Evolutionary conservation across 805 yeast genomes (phyloP), one percentile per base, ranked within the genome.

Genomic region (Kodamaea laetipori): DNA sequence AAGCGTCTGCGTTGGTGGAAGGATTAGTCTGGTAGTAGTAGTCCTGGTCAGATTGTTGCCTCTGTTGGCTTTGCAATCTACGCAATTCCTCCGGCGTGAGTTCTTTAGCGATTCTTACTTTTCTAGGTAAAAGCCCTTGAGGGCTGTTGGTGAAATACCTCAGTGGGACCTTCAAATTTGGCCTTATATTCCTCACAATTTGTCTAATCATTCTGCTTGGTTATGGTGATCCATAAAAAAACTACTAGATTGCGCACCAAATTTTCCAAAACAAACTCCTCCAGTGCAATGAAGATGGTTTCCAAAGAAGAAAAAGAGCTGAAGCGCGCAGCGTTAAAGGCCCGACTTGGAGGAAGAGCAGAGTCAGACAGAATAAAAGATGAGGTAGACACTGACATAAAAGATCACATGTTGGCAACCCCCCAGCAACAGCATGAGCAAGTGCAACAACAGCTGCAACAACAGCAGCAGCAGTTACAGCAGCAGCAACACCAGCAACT

Each of bases 21-120:
- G 71, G 70, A 11, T 58, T 39, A 11, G 56, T 53, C 10, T 56
- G 58, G 51, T 61, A 63, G 47, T 62, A 60, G 45, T 58, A 56
- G 38, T 46, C 48, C 39, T 47, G 51, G n/a, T 33, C 30, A 30
- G 52, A 48, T 31, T 47, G 51, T 23, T 43, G 46, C 25, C 33
- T 28, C 39, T 50, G 46, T 13, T 26, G 38, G 18, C 19, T 19
- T 26, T 40, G 37, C 12, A 39, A 32, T 15, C 25, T 32, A 13
- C 34, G 32, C 33, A 40, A 26, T 19, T 40, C 43, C 25, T 35
- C 36, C 18, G 35, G 34, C 4, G 25, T 35, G 18, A 69, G 60
- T 46, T 69, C 74, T 37, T 48, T 56, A 1, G 65, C 57, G 6
- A 54, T 46, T 39, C 72, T 48, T 4, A 66, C 63, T 38, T 54